Evolutionary conservation across 176 grass and related monocot species (phyloP), one percentile per base, ranked within the genome.

Genomic region (Urochloa ruziziensis): DNA sequence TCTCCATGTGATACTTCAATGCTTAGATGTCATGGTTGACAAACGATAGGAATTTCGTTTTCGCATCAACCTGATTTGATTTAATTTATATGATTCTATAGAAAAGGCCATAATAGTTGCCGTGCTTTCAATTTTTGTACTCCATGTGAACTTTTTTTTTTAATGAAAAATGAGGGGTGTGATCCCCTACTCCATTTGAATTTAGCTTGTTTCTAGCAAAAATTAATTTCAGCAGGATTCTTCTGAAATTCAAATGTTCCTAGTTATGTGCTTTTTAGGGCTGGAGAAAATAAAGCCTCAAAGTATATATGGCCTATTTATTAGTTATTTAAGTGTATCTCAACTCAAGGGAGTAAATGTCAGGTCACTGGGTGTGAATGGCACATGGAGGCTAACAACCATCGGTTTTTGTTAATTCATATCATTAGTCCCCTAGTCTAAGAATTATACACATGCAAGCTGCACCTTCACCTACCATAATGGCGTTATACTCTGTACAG

Each of bases 1-100:
- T 84, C 35, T 67, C 70, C 70, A 47, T 27, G 60, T 67, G 58
- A 42, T 75, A 1, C 9, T 81, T 81, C 60, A 74, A 75, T 67
- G 27, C 60, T 40, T 17, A n/a, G 24, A 74, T 62, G 57, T 66
- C 77, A 74, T 66, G 61, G 77, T 74, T 80, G 58, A 81, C 67
- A 35, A 80, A 63, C 15, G 27, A 79, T 33, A 6, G 10, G 1
- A 46, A 18, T 59, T 46, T 28, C 21, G 0, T 28, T 60, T 71
- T 37, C 17, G 32, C 7, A 70, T 30, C 19, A 18, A 62, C 2
- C 7, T 2, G 4, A 49, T 80, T 30, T 80, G 17, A n/a, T 52
- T 8, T 39, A 21, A 2, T 18, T 19, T 46, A 48, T n/a, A 63
- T 9, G 2, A 62, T 57, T 10, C 46, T 33, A 6, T 33, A 18